phyloP scores from a whole-genome alignment of 2,329 filamentous ascomycete species.

The Chaetomium strumarium region DNA sequence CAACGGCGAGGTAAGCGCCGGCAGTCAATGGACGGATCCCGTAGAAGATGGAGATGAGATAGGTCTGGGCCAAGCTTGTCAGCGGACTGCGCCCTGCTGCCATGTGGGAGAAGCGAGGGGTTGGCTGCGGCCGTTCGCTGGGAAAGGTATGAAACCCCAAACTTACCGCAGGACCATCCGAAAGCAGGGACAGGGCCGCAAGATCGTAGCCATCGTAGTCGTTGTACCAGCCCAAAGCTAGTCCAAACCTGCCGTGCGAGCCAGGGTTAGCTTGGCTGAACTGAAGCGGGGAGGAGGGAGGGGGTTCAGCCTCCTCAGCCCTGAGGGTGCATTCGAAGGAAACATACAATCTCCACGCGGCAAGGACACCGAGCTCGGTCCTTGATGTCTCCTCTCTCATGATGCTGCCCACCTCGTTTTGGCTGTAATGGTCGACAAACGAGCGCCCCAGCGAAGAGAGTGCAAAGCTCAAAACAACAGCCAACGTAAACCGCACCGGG shows the following conservation, averaged over 20 bases:
- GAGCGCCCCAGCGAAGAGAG: constrained; percentile 62
- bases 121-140: constrained; percentile 7
- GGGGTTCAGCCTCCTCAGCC: constrained; percentile 31
- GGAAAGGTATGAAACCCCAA: background rate
- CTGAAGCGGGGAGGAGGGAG: constrained; percentile 2
- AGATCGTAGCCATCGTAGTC: constrained; percentile 70
- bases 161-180: constrained; percentile 65
- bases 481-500: constrained; percentile 46
- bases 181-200: constrained; percentile 59
- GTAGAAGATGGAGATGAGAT: constrained; percentile 76
- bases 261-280: constrained; percentile 17
- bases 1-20: constrained; percentile 57
- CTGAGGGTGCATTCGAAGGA: background rate
- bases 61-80: constrained; percentile 44
- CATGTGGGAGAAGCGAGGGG: constrained; percentile 10
- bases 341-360: constrained; percentile 51
- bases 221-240: constrained; percentile 67
- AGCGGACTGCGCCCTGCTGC: constrained; percentile 17
- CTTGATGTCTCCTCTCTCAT: constrained; percentile 50
- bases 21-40: constrained; percentile 56
- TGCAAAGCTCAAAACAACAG: constrained; percentile 50
- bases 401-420: constrained; percentile 60
- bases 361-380: constrained; percentile 52
- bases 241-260: constrained; percentile 53
- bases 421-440: constrained; percentile 52